Base-by-base conservation (phyloP, 2,329 filamentous ascomycete genomes). In the Cladobotryum protrusum region DNA sequence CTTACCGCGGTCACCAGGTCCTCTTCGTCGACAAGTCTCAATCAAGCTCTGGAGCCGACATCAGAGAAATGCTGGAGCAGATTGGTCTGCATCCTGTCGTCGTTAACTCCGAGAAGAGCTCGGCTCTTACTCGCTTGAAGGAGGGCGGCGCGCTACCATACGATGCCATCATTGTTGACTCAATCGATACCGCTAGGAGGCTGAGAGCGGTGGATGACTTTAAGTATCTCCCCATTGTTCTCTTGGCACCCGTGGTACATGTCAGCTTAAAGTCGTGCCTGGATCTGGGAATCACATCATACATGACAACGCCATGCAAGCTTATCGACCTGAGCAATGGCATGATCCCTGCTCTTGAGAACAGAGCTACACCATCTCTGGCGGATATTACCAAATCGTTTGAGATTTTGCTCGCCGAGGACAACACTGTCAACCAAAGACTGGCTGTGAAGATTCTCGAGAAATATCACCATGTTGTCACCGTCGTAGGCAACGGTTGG, bases 361-460 rank as follows among this genome's bases (percentile, higher is more conserved):
- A 95, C 60, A 81, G 92, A 47, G 91, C 92, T 5, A 93, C 91
- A 12, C 92, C 92, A 2, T 88, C 89, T 12, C 83, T 95, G 46
- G 89, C 91, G 2, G 92, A 97, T 64, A 93, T 95, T 66, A 95
- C 90, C 12, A 90, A 90, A 64, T 96, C 91, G 0, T 95, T 97
- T 68, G 89, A 96, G 67, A 95, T 99, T 60, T 75, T 99, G 35
- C 77, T 97, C 52, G 93, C 92, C 11, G 93, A 99, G 70, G 93
- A 99, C 72, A 99, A 99, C 65, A 86, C 90, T 14, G 92, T 99
- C 64, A 99, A 99, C 67, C 93, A 99, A 70, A 85, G 91, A 59
- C 75, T 97, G 46, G 93, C 93, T 1, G 91, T 96, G 60, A 96
- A 96, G 76, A 97, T 97, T 58, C 76, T 99, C 29, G 89, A 96